Base-by-base conservation (phyloP, 768 basidiomycete genomes). In the Clitopilus passeckerianus region DNA sequence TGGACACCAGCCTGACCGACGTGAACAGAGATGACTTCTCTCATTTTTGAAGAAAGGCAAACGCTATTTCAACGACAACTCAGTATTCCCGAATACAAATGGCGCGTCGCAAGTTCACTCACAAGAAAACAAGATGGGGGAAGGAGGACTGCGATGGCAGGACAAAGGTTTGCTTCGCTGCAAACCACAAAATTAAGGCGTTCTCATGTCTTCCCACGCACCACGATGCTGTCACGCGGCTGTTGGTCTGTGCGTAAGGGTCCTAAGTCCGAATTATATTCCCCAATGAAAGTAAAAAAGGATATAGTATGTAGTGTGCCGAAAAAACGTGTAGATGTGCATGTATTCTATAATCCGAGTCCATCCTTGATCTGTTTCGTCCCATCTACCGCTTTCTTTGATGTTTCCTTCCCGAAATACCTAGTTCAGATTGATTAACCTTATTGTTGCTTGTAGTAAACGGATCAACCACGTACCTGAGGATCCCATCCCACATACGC, bases 1-100 rank as follows among this genome's bases (percentile, higher is more conserved):
- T 93, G 90, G 60, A 93, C 87, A 81, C 94, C 94, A 73, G 96
- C 96, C 81, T 99, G 96, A 65, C 95, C 95, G 69, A 97, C 93
- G 71, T 97, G 93, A 65, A 97, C 78, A 71, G 93, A 95, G 77
- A 97, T 95, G 71, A 97, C 93, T 87, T 92, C 90, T 76, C 90
- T 88, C 90, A 92, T 91, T 73, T 50, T 63, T 70, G 56, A 15
- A 66, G 64, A 61, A 72, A 35, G 61, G 68, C 44, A 57, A 61
- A 61, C 52, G 60, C 71, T 75, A 10, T 22, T n/a, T 50, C 18
- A 22, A 50, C 6, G 15, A 50, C 15, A 50, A 20, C 6, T 50
- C 18, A 50, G 46, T 22, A n/a, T 50, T 50, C 20, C 20, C 3
- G 20, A 50, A 5, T 12, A 16, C 22, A 50, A 50, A 22, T 10